Evolutionary conservation across 169 alveolate genomes (phyloP), one percentile per base, ranked within the genome.

Genomic region (Eimeria necatrix): DNA sequence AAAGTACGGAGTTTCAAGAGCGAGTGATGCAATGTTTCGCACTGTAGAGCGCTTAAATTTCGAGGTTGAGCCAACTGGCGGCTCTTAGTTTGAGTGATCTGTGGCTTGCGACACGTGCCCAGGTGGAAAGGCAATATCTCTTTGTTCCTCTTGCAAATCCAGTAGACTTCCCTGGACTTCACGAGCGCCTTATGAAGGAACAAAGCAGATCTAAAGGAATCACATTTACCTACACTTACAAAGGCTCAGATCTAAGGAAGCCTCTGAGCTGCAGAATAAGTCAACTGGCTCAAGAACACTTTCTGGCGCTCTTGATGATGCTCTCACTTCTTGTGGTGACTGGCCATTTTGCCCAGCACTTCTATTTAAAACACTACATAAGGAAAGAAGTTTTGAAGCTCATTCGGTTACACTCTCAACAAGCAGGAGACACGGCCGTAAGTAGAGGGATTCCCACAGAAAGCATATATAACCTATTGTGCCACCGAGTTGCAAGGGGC

Each of bases 131-230:
- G 46, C 73, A 81, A 26, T 81, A 81, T 16, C 53, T 81, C 26
- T 81, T 81, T 48, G 46, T 81, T 7, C 90, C 90, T 0, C 90
- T 81, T 53, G 22, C 90, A 26, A 81, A 81, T 56, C 90, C 90
- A 16, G 90, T 81, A 74, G 90, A 81, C 18, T 81, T 81, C 32
- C 90, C 90, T 46, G 90, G 52, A 12, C 90, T 81, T 16, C 90
- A 81, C 53, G 90, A 81, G 52, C 90, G 90, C 14, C 90, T 81
- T 14, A n/a, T 81, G 90, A 41, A 64, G 53, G 90, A 81, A 56
- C 90, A 81, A 53, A n/a, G 74, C 73, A 81, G 90, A 56, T 60
- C 90, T 24, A 81, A 56, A 22, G 90, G 90, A 56, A 81, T 81
- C 53, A 81, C 90, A 0, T 81, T 24, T 74, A 52, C 18, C 53